Percentiles rank a stretch among this genome's conserved stretches.
Conservation (phyloP, 140 eudicot genomes). For the Anethum foeniculum region DNA sequence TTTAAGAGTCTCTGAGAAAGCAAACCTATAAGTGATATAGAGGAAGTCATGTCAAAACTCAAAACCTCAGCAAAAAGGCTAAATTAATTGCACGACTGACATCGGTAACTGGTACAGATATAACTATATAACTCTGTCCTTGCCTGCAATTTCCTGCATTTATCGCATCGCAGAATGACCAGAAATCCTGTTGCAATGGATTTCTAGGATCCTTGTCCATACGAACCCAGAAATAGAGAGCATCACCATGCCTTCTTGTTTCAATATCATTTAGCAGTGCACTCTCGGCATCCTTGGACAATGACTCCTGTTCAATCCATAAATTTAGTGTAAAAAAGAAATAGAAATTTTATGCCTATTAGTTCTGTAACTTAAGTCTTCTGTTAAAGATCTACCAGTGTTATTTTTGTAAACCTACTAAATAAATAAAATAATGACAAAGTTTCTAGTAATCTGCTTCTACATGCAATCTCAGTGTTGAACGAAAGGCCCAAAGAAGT, state of each 20-base stretch:
- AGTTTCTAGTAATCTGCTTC: background rate
- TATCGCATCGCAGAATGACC: conserved; percentile 96
- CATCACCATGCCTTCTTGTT: conserved; percentile 73
- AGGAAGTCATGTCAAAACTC: conserved; percentile 7
- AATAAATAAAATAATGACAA: background rate
- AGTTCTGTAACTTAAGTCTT: background rate
- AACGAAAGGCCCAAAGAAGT: background rate
- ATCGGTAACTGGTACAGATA: conserved; percentile 3
- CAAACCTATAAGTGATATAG: conserved; percentile 45
- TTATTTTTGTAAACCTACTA: background rate
- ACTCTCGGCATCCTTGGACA: conserved; percentile 69
- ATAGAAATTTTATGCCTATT: background rate
- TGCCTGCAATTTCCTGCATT: conserved; percentile 99
- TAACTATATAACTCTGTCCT: conserved; percentile 23
- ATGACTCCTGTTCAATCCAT: conserved; percentile 48
- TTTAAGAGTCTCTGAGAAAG: conserved; percentile 70
- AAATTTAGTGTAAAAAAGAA: conserved; percentile 10
- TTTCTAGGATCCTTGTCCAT: conserved; percentile 83
- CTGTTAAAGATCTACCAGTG: background rate
- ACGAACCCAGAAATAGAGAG: conserved; percentile 84
- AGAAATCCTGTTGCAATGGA: conserved; percentile 69
- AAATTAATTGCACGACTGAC: background rate
- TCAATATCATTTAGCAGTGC: conserved; percentile 63
- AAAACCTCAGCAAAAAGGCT: background rate
- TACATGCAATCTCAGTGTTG: background rate